Evolutionary conservation across 352 stramenopile genomes (phyloP).

Genomic region (Phytophthora melonis): DNA sequence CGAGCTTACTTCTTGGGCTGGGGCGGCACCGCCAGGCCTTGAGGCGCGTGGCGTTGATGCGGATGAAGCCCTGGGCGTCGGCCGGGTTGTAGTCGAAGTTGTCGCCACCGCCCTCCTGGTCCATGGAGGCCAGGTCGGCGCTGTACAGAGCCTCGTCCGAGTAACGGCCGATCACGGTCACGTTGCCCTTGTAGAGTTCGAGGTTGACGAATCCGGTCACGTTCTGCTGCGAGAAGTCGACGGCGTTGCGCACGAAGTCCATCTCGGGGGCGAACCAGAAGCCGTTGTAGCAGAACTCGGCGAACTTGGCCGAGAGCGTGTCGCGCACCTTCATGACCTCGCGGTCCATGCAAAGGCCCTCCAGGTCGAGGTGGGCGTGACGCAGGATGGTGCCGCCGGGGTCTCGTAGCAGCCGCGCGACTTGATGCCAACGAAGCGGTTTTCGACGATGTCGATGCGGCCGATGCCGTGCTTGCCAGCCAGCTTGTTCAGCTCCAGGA

Average conservation of each 20-base stretch:
- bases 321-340: slow-evolving; percentile 97
- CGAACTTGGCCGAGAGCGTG: slow-evolving; percentile 94
- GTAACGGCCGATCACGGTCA: slow-evolving; percentile 93
- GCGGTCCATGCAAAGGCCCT: slow-evolving; percentile 97
- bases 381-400: slow-evolving; percentile 95
- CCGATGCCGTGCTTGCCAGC: slow-evolving; percentile 97
- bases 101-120: slow-evolving; percentile 96
- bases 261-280: slow-evolving; percentile 99
- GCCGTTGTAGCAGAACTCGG: slow-evolving; percentile 98
- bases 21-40: slow-evolving; percentile 92
- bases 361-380: slow-evolving; percentile 91
- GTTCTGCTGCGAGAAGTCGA: slow-evolving; percentile 96
- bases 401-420: slow-evolving; percentile 98
- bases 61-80: slow-evolving; percentile 99
- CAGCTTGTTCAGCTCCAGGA: slow-evolving; percentile 98
- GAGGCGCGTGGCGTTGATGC: slow-evolving; percentile 97
- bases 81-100: slow-evolving; percentile 98
- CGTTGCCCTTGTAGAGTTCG: slow-evolving; percentile 99
- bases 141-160: slow-evolving; percentile 97
- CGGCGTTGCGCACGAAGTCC: slow-evolving; percentile 96
- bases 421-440: slow-evolving; percentile 99
- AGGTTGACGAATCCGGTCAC: slow-evolving; percentile 95
- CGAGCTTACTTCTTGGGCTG: slow-evolving; percentile 58
- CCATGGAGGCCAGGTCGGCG: slow-evolving; percentile 98
- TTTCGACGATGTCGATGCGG: slow-evolving; percentile 99